Evolutionary conservation across 176 grass and related monocot species (phyloP).

Genomic region (Calamus simplicifolius): DNA sequence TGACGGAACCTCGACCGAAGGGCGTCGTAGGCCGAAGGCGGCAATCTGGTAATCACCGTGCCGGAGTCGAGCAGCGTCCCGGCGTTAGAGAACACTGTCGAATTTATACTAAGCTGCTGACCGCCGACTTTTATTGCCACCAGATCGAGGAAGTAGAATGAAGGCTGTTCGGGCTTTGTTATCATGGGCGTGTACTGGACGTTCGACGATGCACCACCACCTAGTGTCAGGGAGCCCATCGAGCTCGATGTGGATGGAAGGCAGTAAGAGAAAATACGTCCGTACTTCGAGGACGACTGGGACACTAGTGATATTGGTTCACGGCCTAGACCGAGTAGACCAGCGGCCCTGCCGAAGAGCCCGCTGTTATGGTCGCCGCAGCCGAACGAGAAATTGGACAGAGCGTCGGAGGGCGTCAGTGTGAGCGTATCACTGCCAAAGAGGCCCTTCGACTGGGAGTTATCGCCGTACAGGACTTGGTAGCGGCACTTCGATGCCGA

Average conservation of each 20-base stretch:
- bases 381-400: constrained; percentile 58
- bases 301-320: not conserved
- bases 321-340: not conserved
- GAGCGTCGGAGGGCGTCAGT: constrained; percentile 10
- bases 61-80: constrained; percentile 1
- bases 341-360: constrained; percentile 28
- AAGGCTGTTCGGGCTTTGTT: not conserved
- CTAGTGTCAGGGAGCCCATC: not conserved
- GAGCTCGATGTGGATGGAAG: not conserved
- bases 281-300: not conserved
- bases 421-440: constrained; percentile 40
- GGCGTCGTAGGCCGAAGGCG: not conserved
- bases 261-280: constrained; percentile 3
- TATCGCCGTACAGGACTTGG: not conserved
- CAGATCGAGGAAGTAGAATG: not conserved
- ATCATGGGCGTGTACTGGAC: constrained; percentile 1
- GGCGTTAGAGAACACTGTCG: not conserved
- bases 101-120: not conserved
- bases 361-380: constrained; percentile 45
- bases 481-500: constrained; percentile 3
- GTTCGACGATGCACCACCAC: not conserved
- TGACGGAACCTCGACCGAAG: not conserved
- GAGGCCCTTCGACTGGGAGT: not conserved
- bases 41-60: not conserved
- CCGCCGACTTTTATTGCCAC: not conserved